Evolutionary conservation across 2,329 filamentous ascomycete species (phyloP).

Genomic region (Alternaria sp.): DNA sequence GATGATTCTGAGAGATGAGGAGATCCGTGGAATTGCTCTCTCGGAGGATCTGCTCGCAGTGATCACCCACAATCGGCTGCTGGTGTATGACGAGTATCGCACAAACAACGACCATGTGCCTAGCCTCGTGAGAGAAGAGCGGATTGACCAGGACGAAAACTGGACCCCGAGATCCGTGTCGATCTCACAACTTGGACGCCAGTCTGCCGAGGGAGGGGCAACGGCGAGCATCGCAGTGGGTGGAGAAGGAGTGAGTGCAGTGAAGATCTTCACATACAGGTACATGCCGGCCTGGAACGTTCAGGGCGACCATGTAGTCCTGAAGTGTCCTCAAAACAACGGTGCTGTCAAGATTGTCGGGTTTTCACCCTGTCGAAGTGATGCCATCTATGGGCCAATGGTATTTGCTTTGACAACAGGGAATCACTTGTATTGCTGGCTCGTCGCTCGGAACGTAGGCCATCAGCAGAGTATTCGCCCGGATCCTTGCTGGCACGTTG

Average conservation of each 20-base stretch:
- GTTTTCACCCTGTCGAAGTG: constrained; percentile 17
- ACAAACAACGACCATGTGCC: not conserved
- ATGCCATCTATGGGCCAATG: constrained; percentile 8
- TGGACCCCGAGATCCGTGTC: constrained; percentile 27
- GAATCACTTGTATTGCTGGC: constrained; percentile 26
- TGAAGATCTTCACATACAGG: constrained; percentile 24
- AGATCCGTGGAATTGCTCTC: constrained; percentile 22
- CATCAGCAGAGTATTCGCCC: not conserved
- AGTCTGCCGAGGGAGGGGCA: constrained; percentile 2
- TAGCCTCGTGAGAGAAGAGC: constrained; percentile 3
- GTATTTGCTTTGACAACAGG: constrained; percentile 23
- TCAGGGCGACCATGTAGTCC: constrained; percentile 6
- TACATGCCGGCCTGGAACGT: constrained; percentile 16
- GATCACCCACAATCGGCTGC: constrained; percentile 24
- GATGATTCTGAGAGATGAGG: constrained; percentile 8
- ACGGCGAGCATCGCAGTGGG: constrained; percentile 26
- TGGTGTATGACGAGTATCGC: constrained; percentile 27
- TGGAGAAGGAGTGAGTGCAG: constrained; percentile 25
- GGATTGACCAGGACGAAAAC: constrained; percentile 13
- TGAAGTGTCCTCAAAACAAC: constrained; percentile 21
- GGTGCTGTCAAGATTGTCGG: constrained; percentile 22
- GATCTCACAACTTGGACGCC: constrained; percentile 16
- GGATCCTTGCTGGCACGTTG: constrained; percentile 13
- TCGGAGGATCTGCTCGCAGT: constrained; percentile 29
- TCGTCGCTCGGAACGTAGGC: constrained; percentile 1